Conservation (phyloP, 2,329 filamentous ascomycete species). For the Alternaria alternata region DNA sequence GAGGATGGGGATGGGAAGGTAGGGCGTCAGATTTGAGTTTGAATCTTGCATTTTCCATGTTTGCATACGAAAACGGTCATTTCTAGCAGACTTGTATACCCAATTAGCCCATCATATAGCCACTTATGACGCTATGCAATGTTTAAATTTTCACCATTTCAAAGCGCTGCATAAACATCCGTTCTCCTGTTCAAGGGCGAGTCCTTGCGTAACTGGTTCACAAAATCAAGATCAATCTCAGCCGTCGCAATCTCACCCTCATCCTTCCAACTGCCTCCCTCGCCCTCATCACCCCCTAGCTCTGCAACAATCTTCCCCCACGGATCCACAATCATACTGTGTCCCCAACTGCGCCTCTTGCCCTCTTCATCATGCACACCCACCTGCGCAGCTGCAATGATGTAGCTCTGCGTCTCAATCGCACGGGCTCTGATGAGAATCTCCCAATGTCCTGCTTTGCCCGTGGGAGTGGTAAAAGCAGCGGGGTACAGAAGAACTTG, state of each 20-base stretch:
- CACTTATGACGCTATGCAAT: not conserved
- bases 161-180: slow-evolving; percentile 50
- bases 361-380: slow-evolving; percentile 72
- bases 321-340: slow-evolving; percentile 84
- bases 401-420: slow-evolving; percentile 87
- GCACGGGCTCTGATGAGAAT: slow-evolving; percentile 79
- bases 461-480: slow-evolving; percentile 88
- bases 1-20: slow-evolving; percentile 1
- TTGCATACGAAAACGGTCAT: not conserved
- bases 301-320: slow-evolving; percentile 81
- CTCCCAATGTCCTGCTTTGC: slow-evolving; percentile 81
- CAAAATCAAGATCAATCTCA: slow-evolving; percentile 62
- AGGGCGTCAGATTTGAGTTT: not conserved
- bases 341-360: slow-evolving; percentile 82
- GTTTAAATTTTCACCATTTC: not conserved
- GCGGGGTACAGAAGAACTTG: slow-evolving; percentile 87
- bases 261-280: slow-evolving; percentile 42
- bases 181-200: slow-evolving; percentile 66
- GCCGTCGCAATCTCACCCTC: slow-evolving; percentile 55
- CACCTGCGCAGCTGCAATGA: slow-evolving; percentile 82
- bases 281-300: slow-evolving; percentile 62
- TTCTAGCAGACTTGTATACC: not conserved
- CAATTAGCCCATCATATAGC: not conserved
- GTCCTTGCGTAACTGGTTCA: slow-evolving; percentile 62
- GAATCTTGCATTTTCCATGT: not conserved